Conservation (phyloP, 2,329 filamentous ascomycete species). For the Penicillium sp. region DNA sequence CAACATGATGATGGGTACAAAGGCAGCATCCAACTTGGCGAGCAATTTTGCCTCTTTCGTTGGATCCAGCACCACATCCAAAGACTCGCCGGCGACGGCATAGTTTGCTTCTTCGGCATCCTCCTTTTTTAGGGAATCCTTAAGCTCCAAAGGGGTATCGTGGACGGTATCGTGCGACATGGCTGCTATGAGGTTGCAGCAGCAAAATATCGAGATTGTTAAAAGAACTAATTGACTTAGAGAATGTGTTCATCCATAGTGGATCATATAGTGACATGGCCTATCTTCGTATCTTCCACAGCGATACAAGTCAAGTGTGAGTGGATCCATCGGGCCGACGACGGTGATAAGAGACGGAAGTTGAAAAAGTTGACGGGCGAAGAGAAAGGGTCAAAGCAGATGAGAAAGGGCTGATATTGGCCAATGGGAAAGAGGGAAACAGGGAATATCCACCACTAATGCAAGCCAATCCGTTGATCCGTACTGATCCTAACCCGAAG, state of each 20-base stretch:
- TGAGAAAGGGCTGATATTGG: not conserved
- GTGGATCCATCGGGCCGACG: constrained; percentile 18
- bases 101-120: constrained; percentile 13
- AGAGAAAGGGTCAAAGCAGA: not conserved
- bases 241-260: not conserved
- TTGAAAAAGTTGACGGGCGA: not conserved
- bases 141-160: constrained; percentile 15
- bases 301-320: not conserved
- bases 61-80: constrained; percentile 42
- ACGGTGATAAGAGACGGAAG: constrained; percentile 12
- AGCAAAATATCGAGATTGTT: not conserved
- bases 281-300: not conserved
- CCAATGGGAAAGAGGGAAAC: not conserved
- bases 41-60: constrained; percentile 49
- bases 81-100: constrained; percentile 16
- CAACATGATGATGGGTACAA: constrained; percentile 56
- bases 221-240: not conserved
- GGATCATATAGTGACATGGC: not conserved
- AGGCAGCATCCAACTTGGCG: constrained; percentile 49
- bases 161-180: constrained; percentile 4
- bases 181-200: not conserved
- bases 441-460: not conserved
- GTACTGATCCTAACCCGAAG: not conserved
- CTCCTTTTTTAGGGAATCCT: constrained; percentile 16
- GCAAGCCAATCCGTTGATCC: not conserved